A percentile compares a stretch with the other conserved stretches of the same genome.
Conservation (phyloP, 139 green algal genomes). For the Coelastrella sp. region DNA sequence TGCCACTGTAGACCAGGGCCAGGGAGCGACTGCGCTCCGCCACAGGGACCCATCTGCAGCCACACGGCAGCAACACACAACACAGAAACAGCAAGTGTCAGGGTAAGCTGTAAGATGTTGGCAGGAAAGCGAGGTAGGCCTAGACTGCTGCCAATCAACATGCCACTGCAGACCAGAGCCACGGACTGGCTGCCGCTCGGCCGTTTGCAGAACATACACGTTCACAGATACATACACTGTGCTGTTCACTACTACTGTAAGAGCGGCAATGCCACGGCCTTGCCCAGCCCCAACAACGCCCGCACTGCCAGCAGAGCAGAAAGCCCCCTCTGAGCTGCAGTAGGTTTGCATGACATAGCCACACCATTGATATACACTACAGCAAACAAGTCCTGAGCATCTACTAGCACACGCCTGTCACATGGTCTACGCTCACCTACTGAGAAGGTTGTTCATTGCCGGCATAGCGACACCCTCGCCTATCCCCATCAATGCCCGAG, state of each 20-base stretch:
- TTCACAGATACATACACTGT: too few species aligned
- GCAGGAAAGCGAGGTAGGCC: too few species aligned
- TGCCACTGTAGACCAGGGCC: not conserved
- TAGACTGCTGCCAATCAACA: too few species aligned
- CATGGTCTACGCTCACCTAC: conserved; percentile 63
- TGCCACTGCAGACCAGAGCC: not conserved
- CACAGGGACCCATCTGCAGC: conserved; percentile 88
- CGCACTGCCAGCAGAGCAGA: conserved; percentile 84
- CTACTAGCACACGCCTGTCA: not conserved
- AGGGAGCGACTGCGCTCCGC: too few species aligned
- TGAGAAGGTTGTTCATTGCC: conserved; percentile 98
- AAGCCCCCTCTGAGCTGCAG: conserved; percentile 87
- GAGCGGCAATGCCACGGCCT: conserved; percentile 96
- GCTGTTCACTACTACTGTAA: too few species aligned
- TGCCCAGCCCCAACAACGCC: conserved; percentile 95
- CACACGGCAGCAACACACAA: not conserved
- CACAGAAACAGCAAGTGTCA: too few species aligned
- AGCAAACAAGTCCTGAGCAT: too few species aligned
- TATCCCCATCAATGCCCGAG: conserved; percentile 94
- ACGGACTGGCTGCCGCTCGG: too few species aligned
- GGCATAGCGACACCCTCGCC: conserved; percentile 99
- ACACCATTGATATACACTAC: too few species aligned
- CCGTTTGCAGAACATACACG: too few species aligned
- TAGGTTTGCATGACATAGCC: conserved; percentile 95
- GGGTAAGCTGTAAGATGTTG: too few species aligned